Evolutionary conservation across 345 rosid genomes (phyloP), one percentile per base, ranked within the genome.

Genomic region (Rhodamnia argentea): DNA sequence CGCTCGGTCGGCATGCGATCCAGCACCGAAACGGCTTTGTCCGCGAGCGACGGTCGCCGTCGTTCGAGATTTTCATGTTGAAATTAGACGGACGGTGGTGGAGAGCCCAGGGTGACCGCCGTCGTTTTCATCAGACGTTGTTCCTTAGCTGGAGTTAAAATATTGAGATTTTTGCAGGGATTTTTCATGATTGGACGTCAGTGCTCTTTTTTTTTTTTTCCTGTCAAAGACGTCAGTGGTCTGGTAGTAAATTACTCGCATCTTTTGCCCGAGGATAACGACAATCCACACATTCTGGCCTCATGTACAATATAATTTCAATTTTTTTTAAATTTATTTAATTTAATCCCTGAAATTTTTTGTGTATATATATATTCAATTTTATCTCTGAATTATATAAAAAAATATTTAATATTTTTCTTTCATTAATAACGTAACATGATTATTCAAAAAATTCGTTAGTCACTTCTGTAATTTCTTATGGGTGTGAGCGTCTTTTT

Each of bases 321-420:
- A 1, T 50, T 50, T 50, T 50, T n/a, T n/a, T n/a, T n/a, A n/a
- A 50, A 50, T 50, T 50, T 9, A 47, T 50, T 50, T 1, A 50
- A 50, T 10, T 50, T 50, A 11, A 50, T 50, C 11, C 3, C 3
- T 50, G n/a, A n/a, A 50, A 50, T 8, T 11, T 50, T 50, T 50
- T 50, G 0, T n/a, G n/a, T n/a, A n/a, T n/a, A 3, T 11, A 2
- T 3, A 50, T 11, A 11, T 0, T 50, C 3, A 50, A 10, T 11
- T 50, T 50, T 10, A 10, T 50, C 2, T 0, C 2, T 11, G 12
- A 50, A 50, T 47, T 47, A 50, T 50, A 10, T 50, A 50, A 10
- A 11, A 50, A 50, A 50, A 11, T 11, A 11, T 50, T 8, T 8
- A 10, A 47, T 47, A 47, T 47, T 47, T 47, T 47, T 47, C 11